phyloP scores from a whole-genome alignment of 768 basidiomycete genomes.

The Boletus vinaceobasis region DNA sequence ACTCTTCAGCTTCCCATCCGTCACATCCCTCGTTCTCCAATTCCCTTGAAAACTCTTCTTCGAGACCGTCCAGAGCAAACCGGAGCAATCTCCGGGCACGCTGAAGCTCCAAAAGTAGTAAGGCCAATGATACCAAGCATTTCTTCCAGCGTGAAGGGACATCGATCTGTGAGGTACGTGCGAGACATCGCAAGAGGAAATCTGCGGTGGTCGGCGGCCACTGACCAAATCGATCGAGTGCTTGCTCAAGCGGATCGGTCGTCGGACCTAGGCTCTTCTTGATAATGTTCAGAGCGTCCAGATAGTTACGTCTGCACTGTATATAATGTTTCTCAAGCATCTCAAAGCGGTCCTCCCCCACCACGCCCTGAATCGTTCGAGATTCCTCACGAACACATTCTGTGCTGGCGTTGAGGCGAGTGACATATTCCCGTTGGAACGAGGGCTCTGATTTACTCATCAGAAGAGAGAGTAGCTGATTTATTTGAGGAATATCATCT shows the following conservation, averaged over 20 bases:
- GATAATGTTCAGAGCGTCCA: not conserved
- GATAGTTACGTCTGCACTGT: conserved; percentile 1
- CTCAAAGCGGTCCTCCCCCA: not conserved
- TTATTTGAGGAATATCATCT: too few relatives aligned
- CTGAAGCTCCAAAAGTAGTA: conserved; percentile 31
- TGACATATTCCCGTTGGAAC: conserved; percentile 15
- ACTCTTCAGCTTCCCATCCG: conserved; percentile 7
- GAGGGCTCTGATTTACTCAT: too few relatives aligned
- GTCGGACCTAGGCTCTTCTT: conserved; percentile 9
- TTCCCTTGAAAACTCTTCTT: conserved; percentile 31
- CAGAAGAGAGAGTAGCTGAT: not conserved
- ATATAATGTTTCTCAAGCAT: not conserved
- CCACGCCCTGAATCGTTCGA: not conserved
- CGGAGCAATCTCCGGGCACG: conserved; percentile 33
- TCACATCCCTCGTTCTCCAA: conserved; percentile 17
- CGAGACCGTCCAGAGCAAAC: conserved; percentile 12
- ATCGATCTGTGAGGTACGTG: not conserved
- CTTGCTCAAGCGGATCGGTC: not conserved
- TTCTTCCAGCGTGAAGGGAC: conserved; percentile 26
- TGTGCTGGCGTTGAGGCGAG: not conserved
- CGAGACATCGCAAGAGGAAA: not conserved
- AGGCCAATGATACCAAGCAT: conserved; percentile 28
- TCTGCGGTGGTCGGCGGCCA: conserved; percentile 31
- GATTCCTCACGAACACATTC: not conserved
- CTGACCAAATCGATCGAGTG: conserved; percentile 8